Evolutionary conservation across 2,329 filamentous ascomycete species (phyloP).

Genomic region (Helotiales sp.): DNA sequence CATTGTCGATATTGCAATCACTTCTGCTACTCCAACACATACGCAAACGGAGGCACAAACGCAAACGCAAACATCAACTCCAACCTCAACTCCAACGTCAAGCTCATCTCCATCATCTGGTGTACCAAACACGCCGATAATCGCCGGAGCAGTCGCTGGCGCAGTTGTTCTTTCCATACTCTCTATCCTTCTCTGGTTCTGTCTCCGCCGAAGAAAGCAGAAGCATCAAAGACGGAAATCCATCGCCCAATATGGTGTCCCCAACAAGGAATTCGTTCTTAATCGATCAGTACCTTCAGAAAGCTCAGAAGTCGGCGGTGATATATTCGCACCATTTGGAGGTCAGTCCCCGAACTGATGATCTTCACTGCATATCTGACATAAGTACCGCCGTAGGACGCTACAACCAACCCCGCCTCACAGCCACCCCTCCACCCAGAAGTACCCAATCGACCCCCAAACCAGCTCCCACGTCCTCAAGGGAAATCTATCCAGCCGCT

Average conservation of each 20-base stretch:
- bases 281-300: constrained; percentile 5
- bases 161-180: constrained; percentile 28
- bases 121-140: constrained; percentile 25
- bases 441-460: not conserved
- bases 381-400: not conserved
- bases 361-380: constrained; percentile 10
- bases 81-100: not conserved
- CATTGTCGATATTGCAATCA: not conserved
- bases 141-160: constrained; percentile 30
- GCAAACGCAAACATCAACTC: not conserved
- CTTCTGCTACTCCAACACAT: not conserved
- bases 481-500: not conserved
- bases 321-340: constrained; percentile 53
- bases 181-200: constrained; percentile 31
- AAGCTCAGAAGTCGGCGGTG: constrained; percentile 27
- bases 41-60: not conserved
- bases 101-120: not conserved
- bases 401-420: not conserved
- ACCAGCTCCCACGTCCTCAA: not conserved
- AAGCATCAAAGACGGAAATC: constrained; percentile 16
- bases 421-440: not conserved
- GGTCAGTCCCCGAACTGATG: constrained; percentile 35
- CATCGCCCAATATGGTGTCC: constrained; percentile 10
- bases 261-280: constrained; percentile 19
- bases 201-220: constrained; percentile 24